phyloP scores from a whole-genome alignment of 2,329 filamentous ascomycete species.

The Diaporthe vexans region DNA sequence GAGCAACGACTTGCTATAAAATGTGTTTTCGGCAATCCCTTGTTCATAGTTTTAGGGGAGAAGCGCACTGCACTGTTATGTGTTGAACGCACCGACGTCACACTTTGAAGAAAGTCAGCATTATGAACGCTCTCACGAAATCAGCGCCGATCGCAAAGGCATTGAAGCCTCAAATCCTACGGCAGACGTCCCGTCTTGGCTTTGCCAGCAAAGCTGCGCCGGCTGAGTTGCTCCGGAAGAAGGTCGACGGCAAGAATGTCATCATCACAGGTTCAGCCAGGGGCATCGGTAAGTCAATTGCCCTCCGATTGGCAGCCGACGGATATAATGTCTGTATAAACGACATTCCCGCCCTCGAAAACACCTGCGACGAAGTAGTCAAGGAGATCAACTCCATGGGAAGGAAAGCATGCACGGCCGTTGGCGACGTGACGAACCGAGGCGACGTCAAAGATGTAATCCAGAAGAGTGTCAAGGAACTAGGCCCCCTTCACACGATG shows the following conservation, averaged over 20 bases:
- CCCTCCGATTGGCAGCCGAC: conserved; percentile 73
- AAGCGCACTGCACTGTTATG: background rate
- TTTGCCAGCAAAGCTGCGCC: conserved; percentile 20
- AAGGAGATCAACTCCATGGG: conserved; percentile 66
- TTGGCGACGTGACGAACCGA: conserved; percentile 73
- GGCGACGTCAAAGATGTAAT: conserved; percentile 66
- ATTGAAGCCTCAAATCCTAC: background rate
- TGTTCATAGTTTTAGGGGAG: background rate
- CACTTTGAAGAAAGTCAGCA: background rate
- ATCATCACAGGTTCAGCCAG: conserved; percentile 49
- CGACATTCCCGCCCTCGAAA: conserved; percentile 67
- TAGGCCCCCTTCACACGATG: conserved; percentile 63
- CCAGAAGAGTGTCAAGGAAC: conserved; percentile 61
- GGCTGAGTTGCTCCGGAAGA: conserved; percentile 16
- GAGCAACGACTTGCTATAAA: background rate
- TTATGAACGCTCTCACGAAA: conserved; percentile 21
- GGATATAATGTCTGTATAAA: conserved; percentile 78
- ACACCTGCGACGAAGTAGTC: conserved; percentile 65
- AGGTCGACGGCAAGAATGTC: conserved; percentile 33
- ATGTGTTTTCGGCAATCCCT: background rate
- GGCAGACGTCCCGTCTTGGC: background rate
- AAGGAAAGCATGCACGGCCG: conserved; percentile 65
- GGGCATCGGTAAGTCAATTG: conserved; percentile 71
- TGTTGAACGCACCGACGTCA: background rate
- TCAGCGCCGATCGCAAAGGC: background rate